A percentile compares a stretch with the other conserved stretches of the same genome.
These are phyloP conservation scores for Aspergillus sp. DNA, from an alignment of 2,329 filamentous ascomycete genomes.

Conservation along the genomic window DNA sequence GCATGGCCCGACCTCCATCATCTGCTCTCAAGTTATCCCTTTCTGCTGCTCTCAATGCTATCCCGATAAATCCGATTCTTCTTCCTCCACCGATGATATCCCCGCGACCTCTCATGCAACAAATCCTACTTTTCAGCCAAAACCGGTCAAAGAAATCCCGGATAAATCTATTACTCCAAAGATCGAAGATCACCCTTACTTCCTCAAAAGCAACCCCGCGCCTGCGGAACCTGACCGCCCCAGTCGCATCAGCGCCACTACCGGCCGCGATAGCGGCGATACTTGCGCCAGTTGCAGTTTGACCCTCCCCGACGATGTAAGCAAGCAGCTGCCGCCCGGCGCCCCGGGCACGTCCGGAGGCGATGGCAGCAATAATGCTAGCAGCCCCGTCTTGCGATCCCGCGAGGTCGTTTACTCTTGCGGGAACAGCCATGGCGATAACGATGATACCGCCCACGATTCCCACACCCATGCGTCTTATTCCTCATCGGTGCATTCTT, in stretches of 20 bases:
- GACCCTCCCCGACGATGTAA: conserved; percentile 47
- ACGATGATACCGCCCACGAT: conserved; percentile 28
- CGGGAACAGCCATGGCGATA: conserved; percentile 31
- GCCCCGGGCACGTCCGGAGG: conserved; percentile 44
- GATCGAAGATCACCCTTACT: conserved; percentile 46
- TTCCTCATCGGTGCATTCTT: conserved; percentile 32
- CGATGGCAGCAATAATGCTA: conserved; percentile 44
- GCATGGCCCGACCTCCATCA: conserved; percentile 54
- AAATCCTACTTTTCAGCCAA: conserved; percentile 11
- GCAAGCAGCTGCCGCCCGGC: conserved; percentile 45
- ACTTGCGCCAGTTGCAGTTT: conserved; percentile 52
- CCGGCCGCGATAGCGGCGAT: conserved; percentile 40
- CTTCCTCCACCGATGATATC: conserved; percentile 34
- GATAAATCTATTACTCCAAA: conserved; percentile 18
- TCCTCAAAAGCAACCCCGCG: conserved; percentile 33
- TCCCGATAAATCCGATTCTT: conserved; percentile 27
- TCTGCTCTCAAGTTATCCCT: conserved; percentile 52
- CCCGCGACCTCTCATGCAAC: conserved; percentile 26
- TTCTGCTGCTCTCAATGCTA: conserved; percentile 48
- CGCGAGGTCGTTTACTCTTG: conserved; percentile 47
- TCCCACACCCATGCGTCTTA: conserved; percentile 30
- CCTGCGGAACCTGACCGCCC: conserved; percentile 36
- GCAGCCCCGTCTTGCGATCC: conserved; percentile 49
- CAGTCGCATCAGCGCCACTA: conserved; percentile 26
- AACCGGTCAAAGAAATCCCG: conserved; percentile 3